Conservation (phyloP, 768 basidiomycete species). For the Phallus indusiatus region DNA sequence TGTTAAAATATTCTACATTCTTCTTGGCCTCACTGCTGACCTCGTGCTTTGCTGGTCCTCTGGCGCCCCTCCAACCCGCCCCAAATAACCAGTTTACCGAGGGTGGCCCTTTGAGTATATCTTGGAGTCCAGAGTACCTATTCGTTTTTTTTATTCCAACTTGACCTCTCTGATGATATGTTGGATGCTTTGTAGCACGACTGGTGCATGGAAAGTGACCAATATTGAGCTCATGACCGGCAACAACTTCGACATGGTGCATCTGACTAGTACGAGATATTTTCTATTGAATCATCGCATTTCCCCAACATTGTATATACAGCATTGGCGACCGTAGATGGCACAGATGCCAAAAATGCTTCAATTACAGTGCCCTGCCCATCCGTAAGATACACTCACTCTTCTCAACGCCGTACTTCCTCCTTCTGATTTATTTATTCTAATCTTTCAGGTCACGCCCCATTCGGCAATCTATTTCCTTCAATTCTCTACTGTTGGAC, state of each 20-base stretch:
- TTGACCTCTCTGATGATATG: neutral
- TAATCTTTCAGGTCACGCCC: slow-evolving; percentile 40
- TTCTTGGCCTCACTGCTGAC: neutral
- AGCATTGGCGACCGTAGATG: slow-evolving; percentile 63
- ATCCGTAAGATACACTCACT: slow-evolving; percentile 31
- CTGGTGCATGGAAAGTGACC: slow-evolving; percentile 61
- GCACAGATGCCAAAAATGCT: slow-evolving; percentile 38
- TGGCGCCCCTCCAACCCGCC: slow-evolving; percentile 45
- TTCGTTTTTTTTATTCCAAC: neutral
- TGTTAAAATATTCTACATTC: neutral
- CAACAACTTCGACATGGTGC: slow-evolving; percentile 57
- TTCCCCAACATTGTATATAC: slow-evolving; percentile 1
- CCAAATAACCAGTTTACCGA: slow-evolving; percentile 50
- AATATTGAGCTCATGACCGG: slow-evolving; percentile 77
- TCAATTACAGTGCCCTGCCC: slow-evolving; percentile 57
- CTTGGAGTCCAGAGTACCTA: slow-evolving; percentile 46
- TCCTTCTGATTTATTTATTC: neutral
- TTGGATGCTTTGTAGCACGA: slow-evolving; percentile 14
- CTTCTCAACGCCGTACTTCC: neutral
- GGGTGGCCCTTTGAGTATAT: slow-evolving; percentile 44
- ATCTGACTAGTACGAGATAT: slow-evolving; percentile 48
- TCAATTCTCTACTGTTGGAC: slow-evolving; percentile 48
- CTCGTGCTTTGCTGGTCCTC: neutral
- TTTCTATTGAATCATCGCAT: neutral
- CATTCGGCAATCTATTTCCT: slow-evolving; percentile 73